phyloP scores from a whole-genome alignment of 768 basidiomycete species.

The Gymnopilus dilepis region DNA sequence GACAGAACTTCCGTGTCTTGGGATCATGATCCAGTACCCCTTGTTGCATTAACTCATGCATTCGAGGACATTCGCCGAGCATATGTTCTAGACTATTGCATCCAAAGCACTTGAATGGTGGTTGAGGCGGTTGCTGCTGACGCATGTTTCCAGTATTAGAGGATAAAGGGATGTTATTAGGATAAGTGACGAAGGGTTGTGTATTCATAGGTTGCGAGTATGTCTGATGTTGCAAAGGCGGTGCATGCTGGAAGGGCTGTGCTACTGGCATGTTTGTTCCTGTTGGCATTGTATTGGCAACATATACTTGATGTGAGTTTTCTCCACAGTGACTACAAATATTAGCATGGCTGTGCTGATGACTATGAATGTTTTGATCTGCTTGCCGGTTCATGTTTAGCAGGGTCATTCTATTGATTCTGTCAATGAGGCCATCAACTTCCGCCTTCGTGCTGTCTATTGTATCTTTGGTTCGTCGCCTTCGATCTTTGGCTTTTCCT shows the following conservation, averaged over 20 bases:
- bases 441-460: not conserved
- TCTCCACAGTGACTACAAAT: not conserved
- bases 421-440: not conserved
- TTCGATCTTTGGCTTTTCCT: not conserved
- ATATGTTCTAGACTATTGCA: not conserved
- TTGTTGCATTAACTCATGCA: constrained; percentile 6
- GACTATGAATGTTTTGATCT: not conserved
- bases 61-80: not conserved
- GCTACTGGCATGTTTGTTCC: too few species aligned
- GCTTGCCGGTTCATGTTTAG: not conserved
- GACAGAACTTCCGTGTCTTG: not conserved
- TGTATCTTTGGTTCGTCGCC: not conserved
- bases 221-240: not conserved
- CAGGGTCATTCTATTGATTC: not conserved
- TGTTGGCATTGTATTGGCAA: not conserved
- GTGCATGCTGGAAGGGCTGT: not conserved
- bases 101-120: not conserved
- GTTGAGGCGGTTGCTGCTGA: not conserved
- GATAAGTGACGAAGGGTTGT: constrained; percentile 2
- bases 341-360: not conserved
- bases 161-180: constrained; percentile 13
- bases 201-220: not conserved
- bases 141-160: not conserved
- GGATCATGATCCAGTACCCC: not conserved
- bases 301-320: not conserved